These are phyloP conservation scores for Cylindrodendrum hubeiense DNA, from an alignment of 2,329 filamentous ascomycete genomes.

Conservation along the genomic window DNA sequence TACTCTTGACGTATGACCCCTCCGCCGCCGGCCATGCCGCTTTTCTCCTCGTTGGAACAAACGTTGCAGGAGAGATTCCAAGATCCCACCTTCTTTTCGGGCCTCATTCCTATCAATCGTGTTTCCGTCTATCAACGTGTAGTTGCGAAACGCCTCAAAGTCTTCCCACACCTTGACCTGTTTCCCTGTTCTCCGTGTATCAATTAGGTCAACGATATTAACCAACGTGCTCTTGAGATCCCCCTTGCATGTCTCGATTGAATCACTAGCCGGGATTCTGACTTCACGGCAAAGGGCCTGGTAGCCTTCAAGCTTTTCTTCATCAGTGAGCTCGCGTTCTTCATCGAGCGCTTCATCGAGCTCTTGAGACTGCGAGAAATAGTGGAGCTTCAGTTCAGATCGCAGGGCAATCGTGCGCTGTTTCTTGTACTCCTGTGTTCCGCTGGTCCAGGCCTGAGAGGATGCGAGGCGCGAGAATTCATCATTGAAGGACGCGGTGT, in stretches of 20 bases:
- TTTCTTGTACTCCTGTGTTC: constrained; percentile 42
- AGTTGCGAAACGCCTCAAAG: constrained; percentile 45
- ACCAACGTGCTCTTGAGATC: constrained; percentile 43
- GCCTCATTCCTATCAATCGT: constrained; percentile 37
- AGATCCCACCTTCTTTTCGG: constrained; percentile 37
- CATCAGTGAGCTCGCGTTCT: constrained; percentile 31
- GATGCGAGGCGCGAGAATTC: constrained; percentile 49
- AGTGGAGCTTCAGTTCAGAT: constrained; percentile 45
- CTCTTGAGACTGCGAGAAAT: constrained; percentile 38
- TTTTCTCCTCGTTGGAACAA: not conserved
- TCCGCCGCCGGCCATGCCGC: not conserved
- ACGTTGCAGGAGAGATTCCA: constrained; percentile 42
- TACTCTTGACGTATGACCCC: not conserved
- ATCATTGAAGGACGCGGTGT: constrained; percentile 45
- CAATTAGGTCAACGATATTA: constrained; percentile 49
- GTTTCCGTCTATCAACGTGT: constrained; percentile 40
- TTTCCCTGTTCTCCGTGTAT: constrained; percentile 41
- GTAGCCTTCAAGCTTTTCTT: constrained; percentile 41
- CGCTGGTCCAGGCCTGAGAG: constrained; percentile 46
- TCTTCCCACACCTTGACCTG: constrained; percentile 44
- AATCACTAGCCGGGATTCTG: constrained; percentile 33
- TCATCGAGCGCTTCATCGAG: constrained; percentile 28
- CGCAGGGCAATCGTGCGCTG: constrained; percentile 49
- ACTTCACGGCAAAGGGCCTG: constrained; percentile 46
- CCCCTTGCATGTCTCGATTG: constrained; percentile 38